Evolutionary conservation across 2,329 filamentous ascomycete genomes (phyloP), one percentile per base, ranked within the genome.

Genomic region (Didymella keratinophila): DNA sequence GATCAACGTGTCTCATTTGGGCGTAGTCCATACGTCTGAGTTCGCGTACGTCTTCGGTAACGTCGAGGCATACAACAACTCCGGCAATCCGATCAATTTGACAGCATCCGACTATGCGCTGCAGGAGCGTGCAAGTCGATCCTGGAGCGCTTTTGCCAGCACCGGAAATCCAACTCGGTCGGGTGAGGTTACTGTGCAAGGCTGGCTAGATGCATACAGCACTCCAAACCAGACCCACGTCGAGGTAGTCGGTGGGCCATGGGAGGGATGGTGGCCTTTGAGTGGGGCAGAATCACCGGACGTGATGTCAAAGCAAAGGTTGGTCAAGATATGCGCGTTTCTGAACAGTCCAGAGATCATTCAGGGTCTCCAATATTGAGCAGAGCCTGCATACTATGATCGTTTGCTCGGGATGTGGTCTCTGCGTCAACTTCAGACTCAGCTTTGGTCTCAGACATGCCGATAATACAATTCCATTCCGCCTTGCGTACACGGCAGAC

Each of bases 391-490:
- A 39, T 12, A 8, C 4, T 18, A 4, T 25, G 12, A 16, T 14
- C 20, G 18, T 8, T 2, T 6, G 23, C 11, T 51, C 18, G 46
- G 1, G 14, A 51, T 1, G 25, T 25, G 4, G 2, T 20, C 3
- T 41, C 32, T 23, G 41, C 16, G 11, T 21, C 18, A 3, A 8
- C 9, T n/a, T 47, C 39, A 44, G 39, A n/a, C 12, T 44, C 45
- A 28, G 56, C 47, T 16, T 44, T 56, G 21, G 67, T 61, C 28
- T 52, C 63, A 1, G 82, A 85, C 43, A 89, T 67, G 1, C 78
- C 72, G 44, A 86, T 79, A 53, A 93, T 79, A 63, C 85, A 85
- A 32, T 84, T 77, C 87, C 89, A 93, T 75, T 93, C 89, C 0
- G 77, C 78, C 12, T 76, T 77, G 47, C 81, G 83, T 8, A 93